Percentiles rank a stretch among this genome's conserved stretches.
Evolutionary conservation across 805 yeast genomes (phyloP).

Genomic region (Saccharomycopsis fermentans): DNA sequence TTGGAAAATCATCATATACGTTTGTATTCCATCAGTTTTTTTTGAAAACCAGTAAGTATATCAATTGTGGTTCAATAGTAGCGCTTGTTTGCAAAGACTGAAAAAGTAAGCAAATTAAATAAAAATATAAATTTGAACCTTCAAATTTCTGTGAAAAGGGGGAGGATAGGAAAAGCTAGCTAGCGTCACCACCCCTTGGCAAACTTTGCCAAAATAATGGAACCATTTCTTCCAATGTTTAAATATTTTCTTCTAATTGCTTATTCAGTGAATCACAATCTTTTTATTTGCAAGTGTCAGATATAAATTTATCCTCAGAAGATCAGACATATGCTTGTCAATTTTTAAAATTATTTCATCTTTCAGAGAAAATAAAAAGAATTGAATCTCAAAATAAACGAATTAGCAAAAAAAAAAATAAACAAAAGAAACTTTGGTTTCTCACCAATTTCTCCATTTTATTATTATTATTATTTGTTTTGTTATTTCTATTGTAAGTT

Average conservation of each 20-base stretch:
- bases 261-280: slow-evolving; percentile 1
- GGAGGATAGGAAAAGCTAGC: neutral
- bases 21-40: neutral
- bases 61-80: neutral
- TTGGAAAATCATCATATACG: slow-evolving; percentile 51
- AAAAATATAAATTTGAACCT: neutral
- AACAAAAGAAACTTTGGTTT: neutral
- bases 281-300: slow-evolving; percentile 19
- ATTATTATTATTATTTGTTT: neutral
- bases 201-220: neutral
- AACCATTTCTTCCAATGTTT: neutral
- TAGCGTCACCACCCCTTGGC: neutral
- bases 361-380: slow-evolving; percentile 3
- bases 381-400: neutral
- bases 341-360: slow-evolving; percentile 42
- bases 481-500: neutral
- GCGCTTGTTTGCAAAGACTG: neutral
- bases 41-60: neutral
- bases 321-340: slow-evolving; percentile 99
- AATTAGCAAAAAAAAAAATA: neutral
- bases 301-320: slow-evolving; percentile 42
- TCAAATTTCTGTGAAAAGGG: neutral
- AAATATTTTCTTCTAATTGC: slow-evolving; percentile 20
- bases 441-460: neutral
- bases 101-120: neutral